A percentile compares a stretch with the other conserved stretches of the same genome.
Evolutionary conservation across 169 alveolate species (phyloP).

Genomic region (Plasmodium yoelii): DNA sequence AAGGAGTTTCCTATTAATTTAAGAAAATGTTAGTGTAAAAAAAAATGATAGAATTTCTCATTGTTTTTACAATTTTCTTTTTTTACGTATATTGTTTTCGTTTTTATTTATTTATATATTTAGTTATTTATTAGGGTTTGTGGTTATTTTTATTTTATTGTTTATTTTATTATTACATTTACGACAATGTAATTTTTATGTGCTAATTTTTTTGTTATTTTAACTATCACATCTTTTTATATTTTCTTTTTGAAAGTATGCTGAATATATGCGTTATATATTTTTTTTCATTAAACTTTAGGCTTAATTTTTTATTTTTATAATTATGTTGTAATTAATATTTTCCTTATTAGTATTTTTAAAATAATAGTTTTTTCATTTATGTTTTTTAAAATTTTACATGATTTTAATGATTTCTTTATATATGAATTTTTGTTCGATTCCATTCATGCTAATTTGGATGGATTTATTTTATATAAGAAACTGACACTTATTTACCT

Average conservation of each 20-base stretch:
- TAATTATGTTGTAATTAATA: slow-evolving; percentile 17
- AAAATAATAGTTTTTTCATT: background rate
- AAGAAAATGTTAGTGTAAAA: background rate
- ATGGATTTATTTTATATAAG: background rate
- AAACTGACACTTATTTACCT: background rate
- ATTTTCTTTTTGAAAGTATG: slow-evolving; percentile 20
- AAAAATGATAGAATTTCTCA: slow-evolving; percentile 3
- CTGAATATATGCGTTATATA: background rate
- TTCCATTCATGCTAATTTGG: background rate
- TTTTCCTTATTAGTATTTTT: slow-evolving; percentile 10
- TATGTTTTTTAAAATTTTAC: slow-evolving; percentile 6
- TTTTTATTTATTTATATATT: background rate
- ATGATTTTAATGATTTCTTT: background rate
- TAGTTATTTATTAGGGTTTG: background rate
- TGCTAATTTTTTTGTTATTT: slow-evolving; percentile 17
- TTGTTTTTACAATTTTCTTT: too few species aligned
- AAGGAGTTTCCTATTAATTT: background rate
- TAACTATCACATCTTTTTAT: background rate
- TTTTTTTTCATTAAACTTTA: background rate
- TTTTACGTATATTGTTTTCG: background rate
- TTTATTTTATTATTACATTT: background rate
- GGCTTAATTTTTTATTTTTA: slow-evolving; percentile 6
- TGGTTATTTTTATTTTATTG: background rate
- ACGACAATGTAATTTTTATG: slow-evolving; percentile 10
- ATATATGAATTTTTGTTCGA: background rate